A percentile compares a stretch with the other conserved stretches of the same genome.
Conservation (phyloP, 2,329 filamentous ascomycete species). For the Sclerotinia minor region DNA sequence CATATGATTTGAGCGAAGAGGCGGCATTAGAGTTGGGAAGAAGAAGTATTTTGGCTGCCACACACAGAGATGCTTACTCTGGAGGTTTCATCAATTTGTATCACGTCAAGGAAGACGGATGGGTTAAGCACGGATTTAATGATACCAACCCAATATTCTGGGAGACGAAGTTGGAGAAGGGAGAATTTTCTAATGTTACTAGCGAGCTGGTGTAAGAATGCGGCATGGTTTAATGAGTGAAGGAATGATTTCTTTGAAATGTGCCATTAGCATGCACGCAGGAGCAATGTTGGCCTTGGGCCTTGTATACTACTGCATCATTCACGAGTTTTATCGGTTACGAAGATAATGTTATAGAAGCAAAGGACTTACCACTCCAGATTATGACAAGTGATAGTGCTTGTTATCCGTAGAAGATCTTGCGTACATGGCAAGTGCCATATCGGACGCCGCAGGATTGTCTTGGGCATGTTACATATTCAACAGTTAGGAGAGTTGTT, state of each 20-base stretch:
- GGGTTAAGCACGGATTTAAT: slow-evolving; percentile 97
- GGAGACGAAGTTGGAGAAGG: slow-evolving; percentile 98
- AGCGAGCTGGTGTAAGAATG: slow-evolving; percentile 40
- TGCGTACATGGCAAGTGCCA: slow-evolving; percentile 4
- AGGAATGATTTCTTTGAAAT: slow-evolving; percentile 35
- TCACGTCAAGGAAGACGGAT: slow-evolving; percentile 97
- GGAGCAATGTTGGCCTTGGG: slow-evolving; percentile 29
- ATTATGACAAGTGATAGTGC: neutral
- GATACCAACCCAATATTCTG: slow-evolving; percentile 99
- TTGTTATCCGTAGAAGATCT: neutral
- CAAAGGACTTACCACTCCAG: neutral
- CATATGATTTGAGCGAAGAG: slow-evolving; percentile 81
- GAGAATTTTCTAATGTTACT: slow-evolving; percentile 71
- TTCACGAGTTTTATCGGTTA: slow-evolving; percentile 36
- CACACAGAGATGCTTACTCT: slow-evolving; percentile 96
- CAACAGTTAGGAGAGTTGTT: neutral
- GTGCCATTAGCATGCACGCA: slow-evolving; percentile 41
- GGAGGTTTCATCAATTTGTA: slow-evolving; percentile 99
- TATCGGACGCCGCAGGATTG: neutral
- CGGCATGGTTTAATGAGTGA: slow-evolving; percentile 20
- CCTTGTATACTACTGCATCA: slow-evolving; percentile 40
- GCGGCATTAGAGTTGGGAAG: slow-evolving; percentile 89
- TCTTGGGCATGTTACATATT: neutral
- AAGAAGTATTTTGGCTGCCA: slow-evolving; percentile 91
- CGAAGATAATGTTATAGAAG: slow-evolving; percentile 27